A percentile compares a stretch with the other conserved stretches of the same genome.
Conservation (phyloP, 2,329 filamentous ascomycete species). For the Fusarium sp. region DNA sequence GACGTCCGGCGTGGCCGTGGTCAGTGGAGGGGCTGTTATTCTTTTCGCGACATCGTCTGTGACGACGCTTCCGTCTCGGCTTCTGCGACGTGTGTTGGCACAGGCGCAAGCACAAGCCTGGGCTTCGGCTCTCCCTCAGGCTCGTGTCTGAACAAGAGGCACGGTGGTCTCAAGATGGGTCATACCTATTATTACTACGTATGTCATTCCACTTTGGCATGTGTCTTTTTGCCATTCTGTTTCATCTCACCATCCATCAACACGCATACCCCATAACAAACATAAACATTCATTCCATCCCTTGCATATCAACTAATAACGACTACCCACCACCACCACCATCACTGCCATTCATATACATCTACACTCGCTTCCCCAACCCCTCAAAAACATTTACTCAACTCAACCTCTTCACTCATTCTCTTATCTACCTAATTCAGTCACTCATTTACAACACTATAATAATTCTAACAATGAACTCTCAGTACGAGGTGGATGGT, state of each 20-base stretch:
- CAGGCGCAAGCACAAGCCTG: slow-evolving; percentile 28
- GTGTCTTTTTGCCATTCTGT: slow-evolving; percentile 1
- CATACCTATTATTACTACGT: slow-evolving; percentile 97
- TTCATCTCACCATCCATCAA: slow-evolving; percentile 11
- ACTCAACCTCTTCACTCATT: slow-evolving; percentile 24
- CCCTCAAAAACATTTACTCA: slow-evolving; percentile 29
- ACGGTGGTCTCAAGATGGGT: slow-evolving; percentile 90
- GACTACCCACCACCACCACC: neutral
- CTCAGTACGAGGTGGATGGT: slow-evolving; percentile 85
- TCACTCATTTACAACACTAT: slow-evolving; percentile 1
- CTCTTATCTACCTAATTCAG: slow-evolving; percentile 13
- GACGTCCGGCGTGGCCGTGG: slow-evolving; percentile 79
- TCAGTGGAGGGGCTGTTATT: slow-evolving; percentile 89
- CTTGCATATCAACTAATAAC: slow-evolving; percentile 34
- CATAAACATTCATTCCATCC: slow-evolving; percentile 27
- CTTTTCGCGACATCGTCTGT: slow-evolving; percentile 86
- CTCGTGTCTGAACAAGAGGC: slow-evolving; percentile 61
- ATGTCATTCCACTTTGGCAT: slow-evolving; percentile 54
- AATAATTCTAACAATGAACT: slow-evolving; percentile 41
- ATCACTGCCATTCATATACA: slow-evolving; percentile 1
- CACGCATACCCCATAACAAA: neutral
- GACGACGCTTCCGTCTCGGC: slow-evolving; percentile 71
- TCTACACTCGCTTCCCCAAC: slow-evolving; percentile 27
- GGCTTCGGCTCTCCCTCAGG: neutral
- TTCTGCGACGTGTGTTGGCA: slow-evolving; percentile 38